phyloP scores from a whole-genome alignment of 176 grass and related monocot genomes.

The Rhynchospora breviuscula region DNA sequence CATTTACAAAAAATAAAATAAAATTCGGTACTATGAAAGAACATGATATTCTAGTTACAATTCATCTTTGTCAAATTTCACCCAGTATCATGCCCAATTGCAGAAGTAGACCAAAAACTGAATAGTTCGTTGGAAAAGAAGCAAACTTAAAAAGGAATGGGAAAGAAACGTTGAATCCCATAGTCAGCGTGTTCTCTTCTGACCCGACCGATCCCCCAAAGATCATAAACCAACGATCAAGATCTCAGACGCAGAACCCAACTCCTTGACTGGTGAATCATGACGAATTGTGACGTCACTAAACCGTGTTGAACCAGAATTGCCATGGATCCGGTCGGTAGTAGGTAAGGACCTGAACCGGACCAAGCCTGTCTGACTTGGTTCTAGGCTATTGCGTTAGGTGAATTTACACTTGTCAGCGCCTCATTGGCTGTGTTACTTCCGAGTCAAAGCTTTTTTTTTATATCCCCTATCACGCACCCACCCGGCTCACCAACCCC shows the following conservation, averaged over 20 bases:
- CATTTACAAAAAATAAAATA: too few relatives aligned
- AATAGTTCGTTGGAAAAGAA: background rate
- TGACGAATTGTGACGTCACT: background rate
- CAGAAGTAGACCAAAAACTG: too few relatives aligned
- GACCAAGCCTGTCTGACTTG: background rate
- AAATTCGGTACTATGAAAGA: too few relatives aligned
- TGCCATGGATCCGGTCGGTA: background rate
- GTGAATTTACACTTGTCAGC: background rate
- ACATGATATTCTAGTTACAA: too few relatives aligned
- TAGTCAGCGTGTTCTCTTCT: background rate
- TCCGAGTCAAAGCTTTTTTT: constrained; percentile 6
- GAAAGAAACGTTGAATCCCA: background rate
- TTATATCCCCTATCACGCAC: background rate
- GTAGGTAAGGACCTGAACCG: constrained; percentile 4
- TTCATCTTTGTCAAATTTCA: too few relatives aligned
- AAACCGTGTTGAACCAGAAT: constrained; percentile 4
- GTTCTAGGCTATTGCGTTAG: background rate
- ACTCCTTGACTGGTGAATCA: background rate
- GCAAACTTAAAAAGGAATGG: background rate
- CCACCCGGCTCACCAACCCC: constrained; percentile 21
- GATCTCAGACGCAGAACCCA: background rate
- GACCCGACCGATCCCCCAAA: background rate
- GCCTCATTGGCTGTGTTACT: background rate
- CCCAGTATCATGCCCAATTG: too few relatives aligned
- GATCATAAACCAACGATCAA: background rate